Conservation (phyloP, 495 filamentous ascomycete genomes). For the Lophiotrema nucula region DNA sequence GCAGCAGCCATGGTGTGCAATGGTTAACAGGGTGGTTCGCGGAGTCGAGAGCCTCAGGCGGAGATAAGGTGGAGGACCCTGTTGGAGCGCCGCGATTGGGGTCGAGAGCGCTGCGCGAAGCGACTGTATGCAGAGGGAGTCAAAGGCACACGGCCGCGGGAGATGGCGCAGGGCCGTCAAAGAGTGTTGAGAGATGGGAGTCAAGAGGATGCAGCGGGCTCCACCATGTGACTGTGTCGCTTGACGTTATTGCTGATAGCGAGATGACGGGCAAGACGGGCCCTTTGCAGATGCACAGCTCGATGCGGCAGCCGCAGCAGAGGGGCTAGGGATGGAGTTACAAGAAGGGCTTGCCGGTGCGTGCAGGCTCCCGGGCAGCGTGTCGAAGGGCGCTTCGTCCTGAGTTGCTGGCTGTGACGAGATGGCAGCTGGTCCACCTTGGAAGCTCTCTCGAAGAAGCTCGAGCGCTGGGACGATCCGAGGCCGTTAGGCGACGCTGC, state of each 20-base stretch:
- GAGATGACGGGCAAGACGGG: constrained; percentile 21
- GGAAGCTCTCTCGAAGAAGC: no score
- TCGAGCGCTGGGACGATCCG: no score
- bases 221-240: constrained; percentile 32
- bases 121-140: constrained; percentile 2
- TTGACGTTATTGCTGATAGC: constrained; percentile 36
- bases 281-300: no score
- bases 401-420: no score
- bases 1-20: constrained; percentile 32
- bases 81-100: constrained; percentile 1
- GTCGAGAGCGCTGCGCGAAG: not conserved
- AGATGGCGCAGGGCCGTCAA: constrained; percentile 16
- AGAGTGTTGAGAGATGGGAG: constrained; percentile 25
- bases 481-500: no score
- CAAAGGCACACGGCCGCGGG: not conserved
- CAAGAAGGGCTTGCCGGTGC: no score
- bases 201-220: constrained; percentile 16
- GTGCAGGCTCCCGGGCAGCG: no score
- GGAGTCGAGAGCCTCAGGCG: constrained; percentile 20
- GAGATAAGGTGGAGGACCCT: constrained; percentile 28
- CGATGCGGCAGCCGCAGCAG: constrained; percentile 8
- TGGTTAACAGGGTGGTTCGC: constrained; percentile 22
- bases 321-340: no score
- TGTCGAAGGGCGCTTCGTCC: no score
- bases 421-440: no score